These are phyloP conservation scores for Metschnikowia colocasiae DNA, from an alignment of 805 yeast species.

Conservation along the genomic window DNA sequence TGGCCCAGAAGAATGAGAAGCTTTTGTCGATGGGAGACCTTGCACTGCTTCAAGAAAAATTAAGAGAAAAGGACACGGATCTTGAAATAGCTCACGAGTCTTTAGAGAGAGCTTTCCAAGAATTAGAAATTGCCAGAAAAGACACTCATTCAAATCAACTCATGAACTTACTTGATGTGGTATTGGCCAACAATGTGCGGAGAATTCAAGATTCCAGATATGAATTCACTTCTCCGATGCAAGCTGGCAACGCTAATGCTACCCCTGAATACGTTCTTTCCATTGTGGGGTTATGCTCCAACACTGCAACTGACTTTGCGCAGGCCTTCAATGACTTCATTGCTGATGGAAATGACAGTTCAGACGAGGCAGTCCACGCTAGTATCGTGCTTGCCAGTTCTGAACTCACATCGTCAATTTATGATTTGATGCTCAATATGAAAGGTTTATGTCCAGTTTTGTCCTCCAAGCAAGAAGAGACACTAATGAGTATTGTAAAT, in stretches of 20 bases:
- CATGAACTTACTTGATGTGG: conserved; percentile 59
- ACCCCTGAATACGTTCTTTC: conserved; percentile 68
- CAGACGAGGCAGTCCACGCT: conserved; percentile 53
- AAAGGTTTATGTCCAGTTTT: conserved; percentile 65
- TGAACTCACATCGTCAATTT: conserved; percentile 56
- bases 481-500: conserved; percentile 45
- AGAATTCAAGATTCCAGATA: conserved; percentile 69
- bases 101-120: conserved; percentile 65
- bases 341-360: conserved; percentile 63
- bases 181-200: conserved; percentile 63
- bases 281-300: conserved; percentile 64
- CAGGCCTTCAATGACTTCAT: conserved; percentile 68
- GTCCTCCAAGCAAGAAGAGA: conserved; percentile 52
- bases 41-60: conserved; percentile 36
- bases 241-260: conserved; percentile 75
- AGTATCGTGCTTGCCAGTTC: conserved; percentile 60
- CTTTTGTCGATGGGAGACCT: conserved; percentile 24
- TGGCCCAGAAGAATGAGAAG: conserved; percentile 28
- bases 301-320: conserved; percentile 75
- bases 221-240: conserved; percentile 74
- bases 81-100: conserved; percentile 75
- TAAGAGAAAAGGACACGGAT: conserved; percentile 72
- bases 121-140: conserved; percentile 49
- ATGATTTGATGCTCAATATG: conserved; percentile 60
- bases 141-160: conserved; percentile 52